A percentile compares a stretch with the other conserved stretches of the same genome.
Evolutionary conservation across 495 filamentous ascomycete genomes (phyloP).

Genomic region (Articulospora tetracladia): DNA sequence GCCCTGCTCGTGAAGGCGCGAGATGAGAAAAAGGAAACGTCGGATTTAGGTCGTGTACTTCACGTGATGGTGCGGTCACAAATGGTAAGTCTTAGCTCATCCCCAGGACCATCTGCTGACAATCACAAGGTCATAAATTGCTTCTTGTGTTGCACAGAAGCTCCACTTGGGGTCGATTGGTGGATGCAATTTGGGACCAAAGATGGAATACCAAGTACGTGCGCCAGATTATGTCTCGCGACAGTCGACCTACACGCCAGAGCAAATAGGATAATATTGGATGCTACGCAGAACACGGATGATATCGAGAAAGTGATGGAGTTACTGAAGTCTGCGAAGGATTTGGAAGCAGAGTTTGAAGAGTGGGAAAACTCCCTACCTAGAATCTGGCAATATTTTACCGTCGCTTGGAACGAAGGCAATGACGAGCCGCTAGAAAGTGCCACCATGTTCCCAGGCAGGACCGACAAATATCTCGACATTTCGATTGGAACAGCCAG

Average conservation of each 20-base stretch:
- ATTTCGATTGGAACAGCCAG: not conserved
- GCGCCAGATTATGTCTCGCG: not conserved
- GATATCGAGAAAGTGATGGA: not conserved
- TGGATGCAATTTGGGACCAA: not conserved
- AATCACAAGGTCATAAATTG: constrained; percentile 29
- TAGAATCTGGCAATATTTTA: not conserved
- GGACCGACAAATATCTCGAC: not conserved
- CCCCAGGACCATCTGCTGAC: not conserved
- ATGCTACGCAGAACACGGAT: not conserved
- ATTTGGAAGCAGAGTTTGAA: not conserved
- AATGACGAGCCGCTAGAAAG: not conserved
- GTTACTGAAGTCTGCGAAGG: not conserved
- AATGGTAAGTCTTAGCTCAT: not conserved
- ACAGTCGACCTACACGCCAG: not conserved
- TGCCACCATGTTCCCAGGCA: not conserved
- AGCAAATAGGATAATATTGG: not conserved
- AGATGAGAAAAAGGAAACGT: not conserved
- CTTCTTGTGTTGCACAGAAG: not conserved
- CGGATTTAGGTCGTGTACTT: not conserved
- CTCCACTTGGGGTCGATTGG: not conserved
- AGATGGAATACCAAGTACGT: not conserved
- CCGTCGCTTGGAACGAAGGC: not conserved
- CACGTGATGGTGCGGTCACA: not conserved
- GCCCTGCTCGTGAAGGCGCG: not conserved
- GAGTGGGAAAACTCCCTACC: not conserved